Percentiles rank a stretch among this genome's conserved stretches.
These are phyloP conservation scores for Mycena vulgaris DNA, from an alignment of 768 basidiomycete species.

Conservation along the genomic window DNA sequence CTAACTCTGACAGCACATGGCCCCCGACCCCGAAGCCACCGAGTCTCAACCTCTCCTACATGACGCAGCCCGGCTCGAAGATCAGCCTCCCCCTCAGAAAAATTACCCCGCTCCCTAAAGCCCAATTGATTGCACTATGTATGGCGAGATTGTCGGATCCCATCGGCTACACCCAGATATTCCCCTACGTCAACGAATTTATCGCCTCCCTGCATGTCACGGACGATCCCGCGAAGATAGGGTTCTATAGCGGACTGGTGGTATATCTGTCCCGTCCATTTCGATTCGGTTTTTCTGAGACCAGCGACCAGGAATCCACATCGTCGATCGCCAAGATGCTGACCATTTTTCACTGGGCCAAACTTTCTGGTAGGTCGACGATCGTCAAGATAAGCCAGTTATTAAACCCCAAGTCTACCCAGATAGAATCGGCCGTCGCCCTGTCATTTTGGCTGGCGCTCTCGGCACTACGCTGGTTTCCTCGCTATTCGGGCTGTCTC, in stretches of 20 bases:
- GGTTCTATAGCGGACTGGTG: constrained; percentile 74
- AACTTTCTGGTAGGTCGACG: constrained; percentile 61
- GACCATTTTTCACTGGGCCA: constrained; percentile 77
- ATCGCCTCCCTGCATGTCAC: constrained; percentile 71
- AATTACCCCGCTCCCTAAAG: constrained; percentile 61
- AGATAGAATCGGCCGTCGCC: constrained; percentile 76
- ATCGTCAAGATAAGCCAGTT: not conserved
- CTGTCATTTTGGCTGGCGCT: constrained; percentile 71
- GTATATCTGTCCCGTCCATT: constrained; percentile 42
- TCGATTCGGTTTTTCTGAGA: not conserved
- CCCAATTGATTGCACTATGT: constrained; percentile 70
- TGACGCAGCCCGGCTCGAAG: not conserved
- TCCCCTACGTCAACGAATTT: constrained; percentile 81
- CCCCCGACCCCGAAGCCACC: not conserved
- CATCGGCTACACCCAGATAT: constrained; percentile 71
- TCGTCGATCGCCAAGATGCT: constrained; percentile 74
- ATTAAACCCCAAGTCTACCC: constrained; percentile 41
- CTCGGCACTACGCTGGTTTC: constrained; percentile 67
- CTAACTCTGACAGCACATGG: too few species aligned
- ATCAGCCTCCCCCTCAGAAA: not conserved
- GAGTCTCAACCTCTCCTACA: not conserved
- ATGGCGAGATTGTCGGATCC: constrained; percentile 71
- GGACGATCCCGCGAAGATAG: constrained; percentile 70
- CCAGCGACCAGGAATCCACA: constrained; percentile 67
- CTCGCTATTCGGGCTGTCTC: constrained; percentile 71